These are phyloP conservation scores for Suillus decipiens DNA, from an alignment of 768 basidiomycete genomes.

Conservation along the genomic window DNA sequence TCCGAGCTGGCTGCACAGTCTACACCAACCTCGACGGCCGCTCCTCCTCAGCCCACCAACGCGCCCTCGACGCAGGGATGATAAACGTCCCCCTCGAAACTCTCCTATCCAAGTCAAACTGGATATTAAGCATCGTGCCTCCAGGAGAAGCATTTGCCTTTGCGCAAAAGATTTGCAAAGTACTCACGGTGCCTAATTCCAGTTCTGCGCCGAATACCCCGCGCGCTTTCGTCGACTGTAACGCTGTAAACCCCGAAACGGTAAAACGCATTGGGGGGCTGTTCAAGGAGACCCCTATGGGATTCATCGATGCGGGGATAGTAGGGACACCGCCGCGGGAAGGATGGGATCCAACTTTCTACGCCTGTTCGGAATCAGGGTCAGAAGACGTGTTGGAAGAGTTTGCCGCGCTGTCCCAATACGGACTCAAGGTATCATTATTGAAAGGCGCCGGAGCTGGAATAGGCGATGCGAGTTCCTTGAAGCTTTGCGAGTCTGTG, in stretches of 20 bases:
- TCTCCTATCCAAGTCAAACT: slow-evolving; percentile 33
- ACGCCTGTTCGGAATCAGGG: slow-evolving; percentile 41
- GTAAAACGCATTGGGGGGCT: slow-evolving; percentile 45
- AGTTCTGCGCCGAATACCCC: not conserved
- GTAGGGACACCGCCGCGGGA: slow-evolving; percentile 54
- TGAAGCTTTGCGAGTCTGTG: slow-evolving; percentile 63
- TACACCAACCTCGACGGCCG: slow-evolving; percentile 55
- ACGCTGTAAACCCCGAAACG: slow-evolving; percentile 54
- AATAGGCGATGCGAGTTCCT: slow-evolving; percentile 54
- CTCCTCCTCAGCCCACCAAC: slow-evolving; percentile 44
- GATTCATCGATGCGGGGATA: slow-evolving; percentile 54
- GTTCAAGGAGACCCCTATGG: slow-evolving; percentile 36
- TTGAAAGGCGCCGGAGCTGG: slow-evolving; percentile 48
- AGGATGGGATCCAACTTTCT: slow-evolving; percentile 52
- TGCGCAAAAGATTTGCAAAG: slow-evolving; percentile 30
- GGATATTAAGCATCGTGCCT: slow-evolving; percentile 55
- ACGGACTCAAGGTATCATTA: slow-evolving; percentile 44
- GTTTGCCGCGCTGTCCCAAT: slow-evolving; percentile 38
- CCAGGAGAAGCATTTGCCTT: slow-evolving; percentile 48
- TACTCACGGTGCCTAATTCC: not conserved
- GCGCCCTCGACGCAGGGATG: slow-evolving; percentile 55
- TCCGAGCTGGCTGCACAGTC: slow-evolving; percentile 46
- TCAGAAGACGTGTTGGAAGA: slow-evolving; percentile 31
- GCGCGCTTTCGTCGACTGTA: slow-evolving; percentile 52
- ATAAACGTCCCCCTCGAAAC: slow-evolving; percentile 36